phyloP scores from a whole-genome alignment of 1,139 yeast genomes.

The Komagataea norvegica region DNA sequence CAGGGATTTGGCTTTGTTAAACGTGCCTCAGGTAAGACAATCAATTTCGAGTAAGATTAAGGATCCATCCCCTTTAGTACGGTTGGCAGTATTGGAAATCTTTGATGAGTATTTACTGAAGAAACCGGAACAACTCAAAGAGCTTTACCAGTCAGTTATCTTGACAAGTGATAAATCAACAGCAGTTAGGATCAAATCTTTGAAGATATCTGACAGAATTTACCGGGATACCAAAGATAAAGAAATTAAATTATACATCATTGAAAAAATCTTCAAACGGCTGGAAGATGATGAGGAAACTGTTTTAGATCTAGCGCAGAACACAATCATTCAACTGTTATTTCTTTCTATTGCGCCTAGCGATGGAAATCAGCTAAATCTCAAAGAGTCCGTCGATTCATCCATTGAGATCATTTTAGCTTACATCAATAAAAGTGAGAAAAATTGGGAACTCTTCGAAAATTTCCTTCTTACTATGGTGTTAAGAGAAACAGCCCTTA shows the following conservation, averaged over 20 bases:
- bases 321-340: slow-evolving; percentile 42
- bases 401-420: slow-evolving; percentile 35
- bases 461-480: slow-evolving; percentile 40
- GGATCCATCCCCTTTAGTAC: slow-evolving; percentile 65
- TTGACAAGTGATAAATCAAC: slow-evolving; percentile 51
- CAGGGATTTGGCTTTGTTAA: slow-evolving; percentile 47
- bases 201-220: slow-evolving; percentile 48
- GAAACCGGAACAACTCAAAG: slow-evolving; percentile 41
- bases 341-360: slow-evolving; percentile 27
- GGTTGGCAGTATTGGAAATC: slow-evolving; percentile 72
- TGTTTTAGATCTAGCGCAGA: slow-evolving; percentile 43
- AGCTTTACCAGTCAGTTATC: slow-evolving; percentile 40
- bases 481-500: slow-evolving; percentile 29
- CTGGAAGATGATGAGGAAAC: slow-evolving; percentile 68
- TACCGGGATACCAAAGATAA: slow-evolving; percentile 35
- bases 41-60: slow-evolving; percentile 48
- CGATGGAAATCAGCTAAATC: slow-evolving; percentile 10
- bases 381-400: slow-evolving; percentile 17
- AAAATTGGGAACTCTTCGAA: slow-evolving; percentile 39
- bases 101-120: slow-evolving; percentile 46
- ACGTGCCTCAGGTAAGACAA: slow-evolving; percentile 45
- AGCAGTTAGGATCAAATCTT: slow-evolving; percentile 59
- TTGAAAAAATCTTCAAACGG: slow-evolving; percentile 47
- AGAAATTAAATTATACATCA: slow-evolving; percentile 39
- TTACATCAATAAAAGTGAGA: slow-evolving; percentile 34